Evolutionary conservation across 768 basidiomycete genomes (phyloP).

Genomic region (Tricholoma sp.): DNA sequence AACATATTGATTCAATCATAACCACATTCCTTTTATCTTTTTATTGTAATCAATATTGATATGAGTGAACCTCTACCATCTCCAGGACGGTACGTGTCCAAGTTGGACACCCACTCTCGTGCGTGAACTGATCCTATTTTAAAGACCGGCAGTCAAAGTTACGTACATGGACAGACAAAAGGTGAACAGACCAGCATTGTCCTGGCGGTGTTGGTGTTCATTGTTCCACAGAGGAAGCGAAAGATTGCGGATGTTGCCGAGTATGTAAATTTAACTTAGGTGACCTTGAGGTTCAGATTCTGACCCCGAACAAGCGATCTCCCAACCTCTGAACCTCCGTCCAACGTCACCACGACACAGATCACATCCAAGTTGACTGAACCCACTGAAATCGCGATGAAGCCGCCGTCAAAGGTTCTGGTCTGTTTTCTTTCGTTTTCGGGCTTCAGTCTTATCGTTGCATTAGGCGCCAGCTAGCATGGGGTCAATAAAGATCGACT

Average conservation of each 20-base stretch:
- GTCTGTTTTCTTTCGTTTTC: neutral
- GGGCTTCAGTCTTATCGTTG: neutral
- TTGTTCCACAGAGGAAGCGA: conserved; percentile 22
- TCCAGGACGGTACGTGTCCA: conserved; percentile 13
- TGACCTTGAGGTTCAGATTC: neutral
- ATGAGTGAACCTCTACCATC: conserved; percentile 14
- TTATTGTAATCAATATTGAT: neutral
- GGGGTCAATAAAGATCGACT: conserved; percentile 19
- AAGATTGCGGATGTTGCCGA: conserved; percentile 14
- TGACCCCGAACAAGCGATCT: conserved; percentile 8
- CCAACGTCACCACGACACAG: neutral
- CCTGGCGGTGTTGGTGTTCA: conserved; percentile 1
- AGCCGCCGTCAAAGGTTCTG: neutral
- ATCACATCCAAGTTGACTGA: neutral
- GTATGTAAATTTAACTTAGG: conserved; percentile 10
- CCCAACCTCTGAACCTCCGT: conserved; percentile 1
- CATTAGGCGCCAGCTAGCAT: conserved; percentile 17
- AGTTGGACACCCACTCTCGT: neutral
- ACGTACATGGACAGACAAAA: conserved; percentile 33
- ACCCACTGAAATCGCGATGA: neutral
- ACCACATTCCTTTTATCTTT: conserved; percentile 15
- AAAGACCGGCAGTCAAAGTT: conserved; percentile 18
- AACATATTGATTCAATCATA: neutral
- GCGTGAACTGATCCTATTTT: conserved; percentile 1
- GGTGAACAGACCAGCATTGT: conserved; percentile 16